Evolutionary conservation across 2,329 filamentous ascomycete species (phyloP), one percentile per base, ranked within the genome.

Genomic region (Elsinoe ampelina): DNA sequence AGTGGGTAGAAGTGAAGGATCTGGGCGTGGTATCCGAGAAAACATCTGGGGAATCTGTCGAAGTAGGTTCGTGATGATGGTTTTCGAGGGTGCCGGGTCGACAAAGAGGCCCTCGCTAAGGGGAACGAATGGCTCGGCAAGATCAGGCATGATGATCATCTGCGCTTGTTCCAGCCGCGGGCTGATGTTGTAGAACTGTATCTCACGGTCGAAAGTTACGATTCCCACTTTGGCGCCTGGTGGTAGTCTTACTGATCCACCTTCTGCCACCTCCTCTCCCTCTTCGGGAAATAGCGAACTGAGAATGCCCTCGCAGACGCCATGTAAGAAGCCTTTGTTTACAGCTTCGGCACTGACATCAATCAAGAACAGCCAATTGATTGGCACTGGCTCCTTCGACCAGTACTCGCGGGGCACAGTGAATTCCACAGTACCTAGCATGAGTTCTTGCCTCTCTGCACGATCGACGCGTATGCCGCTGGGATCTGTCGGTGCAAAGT

Each of bases 381-480:
- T 70, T 20, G 89, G 90, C 12, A 93, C 87, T 0, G 93, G 93
- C 68, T 95, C 86, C 70, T 92, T 93, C 20, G 89, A 92, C 89
- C 91, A 98, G 73, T 98, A 98, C 73, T 98, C 93, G 74, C 96
- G 97, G 13, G 93, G 93, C 12, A 98, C 95, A 59, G 93, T 79
- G 68, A 95, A 98, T 68, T 98, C 93, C 45, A 97, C 92, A 0
- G 93, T 97, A 36, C 93, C 93, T 57, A 89, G 81, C 65, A 85
- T 88, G 65, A 98, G 77, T 73, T 98, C 93, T 0, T 92, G 91
- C 54, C 93, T 81, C 68, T 95, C 87, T 67, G 91, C 81, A 50
- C 93, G 83, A 71, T 98, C 93, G 51, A 95, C 83, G 58, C 93
- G 85, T 41, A 89, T 82, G 15, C 93, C 93, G 57, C 89, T 85